Base-by-base conservation (phyloP, 495 filamentous ascomycete genomes). In the Hypoxylon crocopeplum region DNA sequence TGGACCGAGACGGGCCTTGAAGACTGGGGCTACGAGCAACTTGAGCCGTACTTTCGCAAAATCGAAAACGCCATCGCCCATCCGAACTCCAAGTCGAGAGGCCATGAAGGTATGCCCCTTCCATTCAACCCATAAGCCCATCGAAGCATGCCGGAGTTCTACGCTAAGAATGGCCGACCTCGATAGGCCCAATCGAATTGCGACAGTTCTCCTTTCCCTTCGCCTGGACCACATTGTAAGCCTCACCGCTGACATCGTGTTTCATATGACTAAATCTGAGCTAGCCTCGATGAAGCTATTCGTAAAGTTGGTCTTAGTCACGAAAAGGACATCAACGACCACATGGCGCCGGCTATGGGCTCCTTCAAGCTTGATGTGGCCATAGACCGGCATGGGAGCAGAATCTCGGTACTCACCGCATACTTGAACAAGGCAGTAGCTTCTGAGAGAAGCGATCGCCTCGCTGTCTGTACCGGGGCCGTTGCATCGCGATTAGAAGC, bases 1-100 rank as follows among this genome's bases (percentile, higher is more conserved):
- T 70, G 68, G 68, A 42, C 69, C 0, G 55, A 57, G n/a, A 57
- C 56, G 41, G 69, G 62, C 2, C 42, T 66, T 10, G 30, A 32
- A 1, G 59, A 69, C 15, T 72, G 69, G 69, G 32, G 40, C 36
- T 72, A 61, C 55, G 62, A 69, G 1, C 50, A 55, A 44, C 59
- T 72, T 11, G 65, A 70, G 34, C 68, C 69, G 8, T 69, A 59
- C 32, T 72, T 72, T 27, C 36, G 48, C 7, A 67, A 58, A 17
- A 54, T 15, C 11, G 66, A 72, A 47, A 56, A 58, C 19, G 51
- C 55, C 11, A 38, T 55, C 17, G 21, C 38, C 8, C 52, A 55
- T 25, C 59, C 48, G 0, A 27, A 32, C 15, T 45, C 56, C 5
- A 29, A 17, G 7, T 24, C 48, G 15, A 56, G 67, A 5, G 67